Conservation (phyloP, 2,329 filamentous ascomycete species). For the Fusarium sp. region DNA sequence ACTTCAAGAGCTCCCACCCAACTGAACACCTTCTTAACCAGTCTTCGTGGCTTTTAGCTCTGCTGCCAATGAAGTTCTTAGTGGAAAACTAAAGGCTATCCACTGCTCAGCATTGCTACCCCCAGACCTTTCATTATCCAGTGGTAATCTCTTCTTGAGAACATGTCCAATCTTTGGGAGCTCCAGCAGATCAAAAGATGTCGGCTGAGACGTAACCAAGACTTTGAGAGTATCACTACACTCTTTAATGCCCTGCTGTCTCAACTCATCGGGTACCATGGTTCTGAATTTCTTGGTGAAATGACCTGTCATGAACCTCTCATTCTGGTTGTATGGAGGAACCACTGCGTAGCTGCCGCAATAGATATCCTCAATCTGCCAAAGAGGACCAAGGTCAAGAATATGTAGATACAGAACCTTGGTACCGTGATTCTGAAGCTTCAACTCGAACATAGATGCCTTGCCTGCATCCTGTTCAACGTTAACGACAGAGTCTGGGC, state of each 20-base stretch:
- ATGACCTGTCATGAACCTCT: neutral
- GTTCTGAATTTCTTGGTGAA: conserved; percentile 17
- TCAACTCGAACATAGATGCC: neutral
- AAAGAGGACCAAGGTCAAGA: neutral
- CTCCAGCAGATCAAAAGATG: conserved; percentile 20
- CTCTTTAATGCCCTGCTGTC: neutral
- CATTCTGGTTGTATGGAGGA: neutral
- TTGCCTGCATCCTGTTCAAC: neutral
- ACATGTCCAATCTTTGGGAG: conserved; percentile 6
- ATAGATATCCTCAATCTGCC: conserved; percentile 1
- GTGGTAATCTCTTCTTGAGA: neutral
- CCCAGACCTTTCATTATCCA: neutral
- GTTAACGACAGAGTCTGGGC: neutral
- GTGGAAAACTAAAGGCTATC: neutral
- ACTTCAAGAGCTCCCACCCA: no score
- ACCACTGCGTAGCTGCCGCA: neutral
- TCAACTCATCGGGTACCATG: neutral
- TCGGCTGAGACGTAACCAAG: conserved; percentile 26
- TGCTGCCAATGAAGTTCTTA: neutral
- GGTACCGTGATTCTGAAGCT: neutral
- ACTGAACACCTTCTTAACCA: no score
- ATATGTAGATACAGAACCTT: conserved; percentile 1
- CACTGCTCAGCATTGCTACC: neutral
- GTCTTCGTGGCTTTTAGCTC: fast-evolving
- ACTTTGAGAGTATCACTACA: conserved; percentile 27